phyloP scores from a whole-genome alignment of 345 rosid species.

The Gossypium anomalum region DNA sequence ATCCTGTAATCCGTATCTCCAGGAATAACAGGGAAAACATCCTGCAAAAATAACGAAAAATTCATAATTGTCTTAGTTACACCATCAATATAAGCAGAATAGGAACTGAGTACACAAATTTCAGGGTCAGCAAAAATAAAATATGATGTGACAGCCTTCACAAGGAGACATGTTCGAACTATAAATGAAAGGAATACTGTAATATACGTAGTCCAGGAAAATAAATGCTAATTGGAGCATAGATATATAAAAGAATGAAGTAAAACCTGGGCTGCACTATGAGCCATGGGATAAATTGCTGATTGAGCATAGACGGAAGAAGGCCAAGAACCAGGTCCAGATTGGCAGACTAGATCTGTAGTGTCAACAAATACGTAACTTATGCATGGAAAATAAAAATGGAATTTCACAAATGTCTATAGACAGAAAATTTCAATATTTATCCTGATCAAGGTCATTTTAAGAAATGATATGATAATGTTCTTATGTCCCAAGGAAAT shows the following conservation, averaged over 20 bases:
- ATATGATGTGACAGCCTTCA: background rate
- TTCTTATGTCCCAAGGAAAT: background rate
- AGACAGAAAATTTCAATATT: background rate
- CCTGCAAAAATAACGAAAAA: slow-evolving; percentile 40
- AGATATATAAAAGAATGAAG: slow-evolving; percentile 16
- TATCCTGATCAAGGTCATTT: background rate
- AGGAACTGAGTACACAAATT: background rate
- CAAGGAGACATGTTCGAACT: background rate
- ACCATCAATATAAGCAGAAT: background rate
- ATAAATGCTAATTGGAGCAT: slow-evolving; percentile 13
- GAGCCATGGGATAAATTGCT: slow-evolving; percentile 87
- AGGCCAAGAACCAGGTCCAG: slow-evolving; percentile 97
- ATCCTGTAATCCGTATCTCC: slow-evolving; percentile 97
- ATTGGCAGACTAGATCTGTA: slow-evolving; percentile 95
- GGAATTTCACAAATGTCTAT: background rate
- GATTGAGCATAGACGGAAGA: slow-evolving; percentile 78
- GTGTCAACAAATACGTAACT: slow-evolving; percentile 11
- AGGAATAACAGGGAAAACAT: slow-evolving; percentile 83
- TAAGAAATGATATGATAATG: background rate
- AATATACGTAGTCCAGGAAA: background rate
- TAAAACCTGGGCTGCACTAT: slow-evolving; percentile 96
- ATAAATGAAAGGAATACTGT: background rate
- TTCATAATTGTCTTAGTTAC: background rate
- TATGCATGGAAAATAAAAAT: slow-evolving; percentile 9
- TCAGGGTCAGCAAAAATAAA: slow-evolving; percentile 3